A percentile compares a stretch with the other conserved stretches of the same genome.
phyloP scores from a whole-genome alignment of 371 early-diverging fungal genomes.

The Mortierella sp. region DNA sequence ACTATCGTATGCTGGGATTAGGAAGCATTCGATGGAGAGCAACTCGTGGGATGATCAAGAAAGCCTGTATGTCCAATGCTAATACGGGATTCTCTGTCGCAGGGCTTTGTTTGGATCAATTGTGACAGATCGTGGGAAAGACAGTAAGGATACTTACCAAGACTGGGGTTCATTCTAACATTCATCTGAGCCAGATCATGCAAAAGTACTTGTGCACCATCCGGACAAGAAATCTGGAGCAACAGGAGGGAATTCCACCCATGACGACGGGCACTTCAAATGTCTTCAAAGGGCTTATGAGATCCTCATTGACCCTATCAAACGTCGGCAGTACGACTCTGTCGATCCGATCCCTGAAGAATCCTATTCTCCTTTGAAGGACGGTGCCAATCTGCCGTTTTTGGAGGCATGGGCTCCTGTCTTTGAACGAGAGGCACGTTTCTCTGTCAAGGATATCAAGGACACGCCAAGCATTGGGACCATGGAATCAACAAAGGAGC shows the following conservation, averaged over 20 bases:
- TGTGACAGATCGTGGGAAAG: too few relatives aligned
- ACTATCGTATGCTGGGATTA: conserved; percentile 87
- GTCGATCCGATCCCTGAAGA: conserved; percentile 82
- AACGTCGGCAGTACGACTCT: conserved; percentile 97
- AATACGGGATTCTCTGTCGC: too few relatives aligned
- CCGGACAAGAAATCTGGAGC: conserved; percentile 88
- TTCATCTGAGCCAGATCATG: conserved; percentile 71
- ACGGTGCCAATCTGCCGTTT: conserved; percentile 79
- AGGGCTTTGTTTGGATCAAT: too few relatives aligned
- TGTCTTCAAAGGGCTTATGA: conserved; percentile 98
- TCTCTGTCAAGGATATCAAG: conserved; percentile 83
- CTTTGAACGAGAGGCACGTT: conserved; percentile 88
- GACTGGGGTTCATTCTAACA: neutral
- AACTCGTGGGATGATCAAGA: conserved; percentile 83
- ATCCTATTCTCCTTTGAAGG: conserved; percentile 75
- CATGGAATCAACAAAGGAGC: conserved; percentile 73
- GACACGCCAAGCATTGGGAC: conserved; percentile 88
- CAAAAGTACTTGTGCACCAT: conserved; percentile 88
- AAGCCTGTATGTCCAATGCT: conserved; percentile 60
- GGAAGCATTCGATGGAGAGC: conserved; percentile 84
- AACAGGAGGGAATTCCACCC: conserved; percentile 29
- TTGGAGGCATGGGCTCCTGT: conserved; percentile 88
- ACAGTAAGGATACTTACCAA: too few relatives aligned
- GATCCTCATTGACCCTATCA: conserved; percentile 88
- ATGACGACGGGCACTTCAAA: conserved; percentile 96